phyloP scores from a whole-genome alignment of 768 basidiomycete species.

The Gloeostereum incarnatum region DNA sequence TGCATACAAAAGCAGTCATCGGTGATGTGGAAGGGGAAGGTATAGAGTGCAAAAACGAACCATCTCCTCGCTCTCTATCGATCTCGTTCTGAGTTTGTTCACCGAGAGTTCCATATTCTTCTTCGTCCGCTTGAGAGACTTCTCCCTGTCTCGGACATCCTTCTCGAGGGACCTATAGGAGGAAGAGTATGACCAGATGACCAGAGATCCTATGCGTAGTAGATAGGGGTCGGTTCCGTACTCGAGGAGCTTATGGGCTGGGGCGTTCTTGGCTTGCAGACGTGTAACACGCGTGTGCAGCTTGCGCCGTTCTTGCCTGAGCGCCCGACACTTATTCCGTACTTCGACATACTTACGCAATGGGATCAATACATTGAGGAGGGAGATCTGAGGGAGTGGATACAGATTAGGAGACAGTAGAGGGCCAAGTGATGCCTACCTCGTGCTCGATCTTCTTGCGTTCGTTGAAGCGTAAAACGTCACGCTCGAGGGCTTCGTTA shows the following conservation, averaged over 20 bases:
- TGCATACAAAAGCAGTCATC: no score
- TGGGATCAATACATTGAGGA: constrained; percentile 60
- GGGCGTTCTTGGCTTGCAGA: constrained; percentile 53
- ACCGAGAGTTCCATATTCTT: constrained; percentile 42
- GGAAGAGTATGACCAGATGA: no score
- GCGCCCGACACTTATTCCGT: constrained; percentile 35
- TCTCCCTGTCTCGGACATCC: constrained; percentile 35
- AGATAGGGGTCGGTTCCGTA: constrained; percentile 10
- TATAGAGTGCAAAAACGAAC: no score
- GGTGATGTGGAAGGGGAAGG: no score
- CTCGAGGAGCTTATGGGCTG: constrained; percentile 50
- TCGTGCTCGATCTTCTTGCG: constrained; percentile 61
- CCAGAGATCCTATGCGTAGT: background rate
- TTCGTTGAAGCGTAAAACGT: constrained; percentile 72
- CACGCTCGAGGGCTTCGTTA: constrained; percentile 68
- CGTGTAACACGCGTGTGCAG: constrained; percentile 39
- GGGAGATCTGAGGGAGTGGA: constrained; percentile 43
- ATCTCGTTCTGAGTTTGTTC: constrained; percentile 36
- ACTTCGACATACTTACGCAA: constrained; percentile 58
- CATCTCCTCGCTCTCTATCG: constrained; percentile 40
- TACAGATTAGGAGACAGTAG: background rate
- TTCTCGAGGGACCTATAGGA: constrained; percentile 44
- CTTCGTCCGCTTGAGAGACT: constrained; percentile 45
- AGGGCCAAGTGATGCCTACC: constrained; percentile 24
- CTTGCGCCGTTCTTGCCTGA: constrained; percentile 40